phyloP scores from a whole-genome alignment of 1,284 basidiomycete genomes.

The Pseudozyma flocculosa region DNA sequence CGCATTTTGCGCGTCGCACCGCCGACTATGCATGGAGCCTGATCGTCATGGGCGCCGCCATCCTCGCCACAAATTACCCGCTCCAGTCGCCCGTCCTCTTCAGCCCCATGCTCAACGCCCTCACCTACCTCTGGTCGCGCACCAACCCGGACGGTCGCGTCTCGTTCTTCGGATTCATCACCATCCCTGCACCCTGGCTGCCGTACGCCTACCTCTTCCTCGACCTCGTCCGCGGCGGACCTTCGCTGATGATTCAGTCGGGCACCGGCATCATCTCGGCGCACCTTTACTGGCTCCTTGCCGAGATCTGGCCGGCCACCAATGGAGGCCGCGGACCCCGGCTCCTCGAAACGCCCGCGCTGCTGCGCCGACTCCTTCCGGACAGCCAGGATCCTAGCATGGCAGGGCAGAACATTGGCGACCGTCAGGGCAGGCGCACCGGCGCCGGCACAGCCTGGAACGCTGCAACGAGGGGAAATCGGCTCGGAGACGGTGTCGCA shows the following conservation, averaged over 20 bases:
- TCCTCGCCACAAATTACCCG: conserved; percentile 67
- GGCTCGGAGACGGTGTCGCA: background rate
- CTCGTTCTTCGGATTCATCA: conserved; percentile 45
- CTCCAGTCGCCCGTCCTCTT: conserved; percentile 66
- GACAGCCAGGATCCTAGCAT: conserved; percentile 42
- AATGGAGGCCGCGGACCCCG: conserved; percentile 17
- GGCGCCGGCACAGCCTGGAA: conserved; percentile 33
- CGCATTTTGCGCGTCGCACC: conserved; percentile 38
- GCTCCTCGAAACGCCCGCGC: conserved; percentile 26
- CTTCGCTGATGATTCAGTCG: conserved; percentile 64
- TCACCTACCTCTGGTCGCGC: conserved; percentile 58
- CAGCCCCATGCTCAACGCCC: conserved; percentile 69
- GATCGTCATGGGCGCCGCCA: conserved; percentile 34
- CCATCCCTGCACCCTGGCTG: conserved; percentile 68
- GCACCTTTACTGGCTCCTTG: conserved; percentile 63
- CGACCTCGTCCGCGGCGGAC: conserved; percentile 71
- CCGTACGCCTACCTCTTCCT: conserved; percentile 70
- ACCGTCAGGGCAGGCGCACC: conserved; percentile 28
- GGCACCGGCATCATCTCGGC: conserved; percentile 74
- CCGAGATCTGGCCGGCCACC: conserved; percentile 14
- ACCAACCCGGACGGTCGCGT: conserved; percentile 37
- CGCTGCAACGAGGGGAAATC: conserved; percentile 4
- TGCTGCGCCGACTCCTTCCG: conserved; percentile 23
- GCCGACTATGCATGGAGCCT: conserved; percentile 48
- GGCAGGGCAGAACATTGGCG: conserved; percentile 24